Base-by-base conservation (phyloP, 305 asterid genomes). In the Fraxinus platypoda region DNA sequence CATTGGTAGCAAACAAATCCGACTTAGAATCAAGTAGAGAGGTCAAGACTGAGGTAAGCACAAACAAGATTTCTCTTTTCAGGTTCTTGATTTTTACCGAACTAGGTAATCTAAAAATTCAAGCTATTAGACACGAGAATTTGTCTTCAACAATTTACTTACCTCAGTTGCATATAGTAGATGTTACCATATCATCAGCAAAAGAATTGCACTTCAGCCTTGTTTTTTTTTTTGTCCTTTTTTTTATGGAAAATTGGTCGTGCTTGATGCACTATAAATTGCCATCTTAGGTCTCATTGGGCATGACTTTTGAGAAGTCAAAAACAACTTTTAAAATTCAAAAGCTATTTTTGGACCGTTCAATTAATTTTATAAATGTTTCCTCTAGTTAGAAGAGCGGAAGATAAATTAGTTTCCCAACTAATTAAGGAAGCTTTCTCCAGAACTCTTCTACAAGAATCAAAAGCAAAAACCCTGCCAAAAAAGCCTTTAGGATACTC, bases 1-100 rank as follows among this genome's bases (percentile, higher is more conserved):
- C 73, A 79, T 78, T 87, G 79, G 87, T 87, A 68, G 88, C 88
- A 73, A 87, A 87, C 85, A 87, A 87, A 74, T 75, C 81, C 12
- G 90, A 87, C 72, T 83, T 87, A 38, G 76, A 78, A 15, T 73
- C 86, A 12, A 25, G 75, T 1, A 81, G 87, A 73, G 23, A 73
- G 82, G 90, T 85, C 68, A 74, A 78, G 76, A 81, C 31, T 26
- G 84, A 87, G 86, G 90, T 87, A 76, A n/a, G 31, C 28, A 21
- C 43, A 11, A 9, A 28, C 21, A 13, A 19, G 1, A 21, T 41
- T 75, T 75, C 31, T 34, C 33, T 74, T 46, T 74, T 21, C 59
- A 9, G 30, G 9, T 38, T 75, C 64, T 3, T 6, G 11, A 75
- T 15, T 13, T 76, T 23, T 76, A 43, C 3, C 30, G 13, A 23